Evolutionary conservation across 2,329 filamentous ascomycete species (phyloP), one percentile per base, ranked within the genome.

Genomic region (Botrytis elliptica): DNA sequence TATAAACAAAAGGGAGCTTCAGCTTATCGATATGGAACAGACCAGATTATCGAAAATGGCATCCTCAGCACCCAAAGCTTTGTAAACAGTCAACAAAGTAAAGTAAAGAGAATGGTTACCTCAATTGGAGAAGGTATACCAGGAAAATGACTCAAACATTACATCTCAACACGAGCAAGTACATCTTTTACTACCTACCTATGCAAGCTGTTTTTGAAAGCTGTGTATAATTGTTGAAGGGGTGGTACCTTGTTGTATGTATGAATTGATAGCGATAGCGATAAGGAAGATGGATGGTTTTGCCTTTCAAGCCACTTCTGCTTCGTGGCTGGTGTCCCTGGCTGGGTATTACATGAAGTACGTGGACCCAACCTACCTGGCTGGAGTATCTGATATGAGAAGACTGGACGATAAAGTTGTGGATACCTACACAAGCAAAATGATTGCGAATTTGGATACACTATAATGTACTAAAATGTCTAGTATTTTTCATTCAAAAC

Each of bases 21-120:
- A 69, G 66, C 66, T 59, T 69, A 69, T 69, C 66, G 49, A 57
- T 42, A 69, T 57, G n/a, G 52, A 63, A 70, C 40, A 60, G 68
- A 70, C 68, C 68, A 70, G 55, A 70, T 70, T 62, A 70, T 70
- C 68, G 68, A 40, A 60, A 46, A 59, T 46, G 52, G 20, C 55
- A 59, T 70, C 29, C 38, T 55, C 65, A 67, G 33, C 65, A 68
- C 46, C 65, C 25, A 55, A 55, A 55, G 63, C 65, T 57, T 68
- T 40, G 9, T 18, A 20, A n/a, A 29, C 14, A 49, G 25, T 40
- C n/a, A 16, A 38, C 65, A 40, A 55, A 59, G n/a, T 16, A 44
- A 36, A 44, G 40, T 38, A 36, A 70, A 60, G 29, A 36, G 44
- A 25, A 44, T 60, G 1, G 7, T 60, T 63, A 46, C 55, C 55